Percentiles rank a stretch among this genome's conserved stretches.
phyloP scores from a whole-genome alignment of 2,329 filamentous ascomycete species.

The Cadophora gregata region DNA sequence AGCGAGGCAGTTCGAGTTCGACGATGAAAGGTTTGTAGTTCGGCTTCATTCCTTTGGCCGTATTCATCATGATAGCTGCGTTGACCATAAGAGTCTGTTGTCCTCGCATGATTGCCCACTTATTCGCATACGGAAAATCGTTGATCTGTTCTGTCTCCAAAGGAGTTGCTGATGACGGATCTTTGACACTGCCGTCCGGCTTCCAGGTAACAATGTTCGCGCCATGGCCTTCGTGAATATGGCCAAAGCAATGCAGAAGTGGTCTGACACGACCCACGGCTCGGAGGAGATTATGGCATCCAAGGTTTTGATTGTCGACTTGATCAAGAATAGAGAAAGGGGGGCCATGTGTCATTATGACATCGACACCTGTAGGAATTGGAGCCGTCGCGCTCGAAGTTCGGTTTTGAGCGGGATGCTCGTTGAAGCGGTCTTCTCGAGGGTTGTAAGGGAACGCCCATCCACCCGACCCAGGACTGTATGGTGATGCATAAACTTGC shows the following conservation, averaged over 20 bases:
- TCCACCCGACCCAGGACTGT: slow-evolving; percentile 34
- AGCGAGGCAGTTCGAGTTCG: slow-evolving; percentile 26
- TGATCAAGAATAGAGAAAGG: slow-evolving; percentile 43
- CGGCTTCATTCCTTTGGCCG: slow-evolving; percentile 31
- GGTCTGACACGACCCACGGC: slow-evolving; percentile 53
- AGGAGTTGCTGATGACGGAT: slow-evolving; percentile 27
- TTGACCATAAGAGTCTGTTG: slow-evolving; percentile 64
- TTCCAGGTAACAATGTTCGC: slow-evolving; percentile 59
- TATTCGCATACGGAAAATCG: slow-evolving; percentile 45
- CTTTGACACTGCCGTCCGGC: slow-evolving; percentile 3
- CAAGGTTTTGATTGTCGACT: slow-evolving; percentile 43
- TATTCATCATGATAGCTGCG: slow-evolving; percentile 53
- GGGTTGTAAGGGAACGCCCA: slow-evolving; percentile 39
- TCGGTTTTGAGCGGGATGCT: slow-evolving; percentile 14
- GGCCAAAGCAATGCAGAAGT: slow-evolving; percentile 60
- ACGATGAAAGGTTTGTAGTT: slow-evolving; percentile 37
- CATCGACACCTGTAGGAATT: slow-evolving; percentile 41
- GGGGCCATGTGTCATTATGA: slow-evolving; percentile 50
- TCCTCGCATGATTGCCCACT: slow-evolving; percentile 44
- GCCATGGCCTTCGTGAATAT: slow-evolving; percentile 67
- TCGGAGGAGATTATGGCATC: slow-evolving; percentile 53
- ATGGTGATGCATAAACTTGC: slow-evolving; percentile 41
- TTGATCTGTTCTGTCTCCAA: slow-evolving; percentile 46
- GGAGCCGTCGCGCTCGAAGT: slow-evolving; percentile 27
- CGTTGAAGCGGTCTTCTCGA: slow-evolving; percentile 37